phyloP scores from a whole-genome alignment of 805 yeast genomes.

The Yarrowia sp. region DNA sequence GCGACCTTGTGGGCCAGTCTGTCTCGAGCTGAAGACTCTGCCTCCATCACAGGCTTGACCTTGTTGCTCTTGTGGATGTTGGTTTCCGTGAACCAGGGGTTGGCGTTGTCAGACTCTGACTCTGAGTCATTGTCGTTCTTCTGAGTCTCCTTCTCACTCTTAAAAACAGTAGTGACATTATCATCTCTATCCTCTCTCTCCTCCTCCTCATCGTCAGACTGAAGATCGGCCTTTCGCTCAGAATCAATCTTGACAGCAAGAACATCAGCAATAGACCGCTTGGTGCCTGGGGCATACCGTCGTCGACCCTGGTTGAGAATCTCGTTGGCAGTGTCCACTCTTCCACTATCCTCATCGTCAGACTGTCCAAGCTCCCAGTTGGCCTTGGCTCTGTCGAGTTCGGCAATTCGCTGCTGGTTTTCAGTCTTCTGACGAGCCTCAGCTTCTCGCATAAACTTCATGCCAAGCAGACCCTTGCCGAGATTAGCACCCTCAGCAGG shows the following conservation, averaged over 20 bases:
- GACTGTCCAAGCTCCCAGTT: conserved; percentile 41
- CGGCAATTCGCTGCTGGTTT: conserved; percentile 53
- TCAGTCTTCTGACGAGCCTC: conserved; percentile 62
- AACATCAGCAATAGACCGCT: conserved; percentile 37
- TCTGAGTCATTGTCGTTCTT: neutral
- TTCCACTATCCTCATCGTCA: conserved; percentile 39
- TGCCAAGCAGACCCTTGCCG: conserved; percentile 88
- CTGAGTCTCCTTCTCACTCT: neutral
- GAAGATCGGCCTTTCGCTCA: conserved; percentile 23
- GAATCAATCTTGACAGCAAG: conserved; percentile 32
- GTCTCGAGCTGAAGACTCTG: conserved; percentile 41
- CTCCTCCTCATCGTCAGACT: conserved; percentile 19
- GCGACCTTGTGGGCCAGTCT: conserved; percentile 35
- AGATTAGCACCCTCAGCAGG: conserved; percentile 40
- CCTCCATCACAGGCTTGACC: conserved; percentile 45
- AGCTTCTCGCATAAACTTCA: conserved; percentile 95
- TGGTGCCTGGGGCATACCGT: conserved; percentile 64
- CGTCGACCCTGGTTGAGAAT: conserved; percentile 73
- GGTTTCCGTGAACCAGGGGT: conserved; percentile 40
- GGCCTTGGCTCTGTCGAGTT: conserved; percentile 50
- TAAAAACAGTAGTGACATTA: neutral
- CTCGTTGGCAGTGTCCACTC: conserved; percentile 43
- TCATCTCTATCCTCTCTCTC: neutral
- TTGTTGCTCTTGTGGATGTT: conserved; percentile 47
- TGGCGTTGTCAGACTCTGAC: conserved; percentile 28